Evolutionary conservation across 345 rosid species (phyloP), one percentile per base, ranked within the genome.

Genomic region (Noccaea bulbosa): DNA sequence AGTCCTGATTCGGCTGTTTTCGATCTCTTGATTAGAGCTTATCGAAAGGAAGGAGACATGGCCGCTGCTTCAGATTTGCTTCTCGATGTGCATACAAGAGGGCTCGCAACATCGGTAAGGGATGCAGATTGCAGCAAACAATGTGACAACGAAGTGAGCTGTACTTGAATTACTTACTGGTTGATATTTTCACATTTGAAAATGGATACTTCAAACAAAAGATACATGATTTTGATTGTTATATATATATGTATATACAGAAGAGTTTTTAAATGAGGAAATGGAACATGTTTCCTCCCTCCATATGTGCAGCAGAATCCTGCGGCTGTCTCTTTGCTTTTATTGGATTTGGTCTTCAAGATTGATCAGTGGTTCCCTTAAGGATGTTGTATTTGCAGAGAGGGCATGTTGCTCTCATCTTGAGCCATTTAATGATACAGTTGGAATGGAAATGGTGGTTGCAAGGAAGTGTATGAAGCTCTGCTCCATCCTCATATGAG

Each of bases 381-480:
- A 94, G 90, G 59, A 94, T 91, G 71, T 94, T 84, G 85, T 80
- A 90, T 78, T 94, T 94, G 89, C 99, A 94, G 77, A 94, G 96
- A 52, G 97, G 97, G 59, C 98, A 94, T 15, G 98, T 94, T 15
- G 97, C 96, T 70, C 89, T 89, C 93, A 89, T 94, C 88, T 88
- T 94, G 4, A 94, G 95, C 98, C 99, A 94, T 81, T 88, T 94
- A 71, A 80, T 90, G 0, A 94, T 91, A 80, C 99, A 94, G 2
- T 79, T 68, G 0, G 88, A 77, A 75, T 94, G 97, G 70, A 91
- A 94, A 82, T 89, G 99, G 72, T 94, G 99, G 83, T 81, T 88
- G 79, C 99, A 91, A 11, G 98, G 98, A 3, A 94, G 95, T 22
- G 92, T 59, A 78, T 84, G 89, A 56, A 94, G 96, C 85, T 94